phyloP scores from a whole-genome alignment of 75 land plant genomes.

The Adiantum capillusveneris region DNA sequence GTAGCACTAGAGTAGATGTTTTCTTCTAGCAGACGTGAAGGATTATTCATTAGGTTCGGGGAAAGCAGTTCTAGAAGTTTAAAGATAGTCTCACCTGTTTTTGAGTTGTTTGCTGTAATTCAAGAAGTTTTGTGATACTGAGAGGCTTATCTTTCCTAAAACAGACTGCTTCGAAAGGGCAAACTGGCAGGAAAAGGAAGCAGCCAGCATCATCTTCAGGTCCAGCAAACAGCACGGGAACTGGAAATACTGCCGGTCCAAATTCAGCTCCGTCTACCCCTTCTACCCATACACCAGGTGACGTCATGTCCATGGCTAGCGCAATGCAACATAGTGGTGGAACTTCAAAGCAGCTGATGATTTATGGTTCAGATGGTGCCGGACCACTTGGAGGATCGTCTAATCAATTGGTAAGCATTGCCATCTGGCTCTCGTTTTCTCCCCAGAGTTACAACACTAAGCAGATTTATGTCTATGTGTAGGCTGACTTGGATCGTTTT shows the following conservation, averaged over 20 bases:
- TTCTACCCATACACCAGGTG: constrained; percentile 96
- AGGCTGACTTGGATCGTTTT: constrained; percentile 80
- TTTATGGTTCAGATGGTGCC: constrained; percentile 84
- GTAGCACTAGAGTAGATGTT: no score
- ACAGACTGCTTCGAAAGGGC: constrained; percentile 75
- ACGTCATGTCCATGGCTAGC: constrained; percentile 86
- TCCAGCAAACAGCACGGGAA: constrained; percentile 98
- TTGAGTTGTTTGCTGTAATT: no score
- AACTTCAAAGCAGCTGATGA: constrained; percentile 76
- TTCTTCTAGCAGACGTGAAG: no score
- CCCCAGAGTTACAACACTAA: no score
- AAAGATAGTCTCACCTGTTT: no score
- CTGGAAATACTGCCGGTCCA: constrained; percentile 83
- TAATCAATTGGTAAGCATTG: constrained; percentile 83
- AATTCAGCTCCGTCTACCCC: constrained; percentile 76
- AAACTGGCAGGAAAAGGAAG: constrained; percentile 53
- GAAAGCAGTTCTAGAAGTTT: no score
- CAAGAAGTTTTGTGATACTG: no score
- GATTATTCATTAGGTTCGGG: no score
- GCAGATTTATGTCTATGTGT: no score
- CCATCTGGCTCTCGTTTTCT: no score
- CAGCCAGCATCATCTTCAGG: constrained; percentile 74
- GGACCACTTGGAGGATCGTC: constrained; percentile 82
- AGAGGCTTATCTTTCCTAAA: no score
- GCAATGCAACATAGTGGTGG: constrained; percentile 66